A percentile compares a stretch with the other conserved stretches of the same genome.
Conservation (phyloP, 139 green algal genomes). For the Chlorella sp. region DNA sequence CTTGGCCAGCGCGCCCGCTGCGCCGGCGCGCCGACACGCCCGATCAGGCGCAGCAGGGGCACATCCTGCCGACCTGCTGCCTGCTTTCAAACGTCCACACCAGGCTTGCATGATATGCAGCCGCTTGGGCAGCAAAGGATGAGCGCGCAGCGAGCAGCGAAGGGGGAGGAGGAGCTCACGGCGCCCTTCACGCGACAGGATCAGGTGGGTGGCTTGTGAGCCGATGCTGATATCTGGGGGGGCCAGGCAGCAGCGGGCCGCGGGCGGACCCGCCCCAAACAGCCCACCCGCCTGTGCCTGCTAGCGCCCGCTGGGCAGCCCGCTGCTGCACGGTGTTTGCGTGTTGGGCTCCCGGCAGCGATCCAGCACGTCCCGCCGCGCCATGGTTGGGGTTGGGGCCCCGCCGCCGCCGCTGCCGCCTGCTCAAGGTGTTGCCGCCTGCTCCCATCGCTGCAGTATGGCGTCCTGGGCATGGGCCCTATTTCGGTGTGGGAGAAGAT, state of each 20-base stretch:
- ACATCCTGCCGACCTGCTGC: too few relatives aligned
- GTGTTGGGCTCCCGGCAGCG: too few relatives aligned
- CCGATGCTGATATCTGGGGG: too few relatives aligned
- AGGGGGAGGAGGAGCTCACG: not conserved
- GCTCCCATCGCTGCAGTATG: slow-evolving; percentile 15
- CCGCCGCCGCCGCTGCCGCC: not conserved
- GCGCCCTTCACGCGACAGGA: slow-evolving; percentile 14
- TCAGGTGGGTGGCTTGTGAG: not conserved
- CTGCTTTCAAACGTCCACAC: too few relatives aligned
- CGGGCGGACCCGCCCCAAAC: too few relatives aligned
- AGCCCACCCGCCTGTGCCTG: too few relatives aligned
- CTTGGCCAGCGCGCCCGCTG: too few relatives aligned
- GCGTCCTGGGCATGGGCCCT: slow-evolving; percentile 31
- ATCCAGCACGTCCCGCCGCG: not conserved
- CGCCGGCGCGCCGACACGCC: too few relatives aligned
- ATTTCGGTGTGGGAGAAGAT: slow-evolving; percentile 26
- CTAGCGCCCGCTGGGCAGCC: too few relatives aligned
- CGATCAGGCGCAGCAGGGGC: too few relatives aligned
- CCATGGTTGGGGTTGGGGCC: not conserved
- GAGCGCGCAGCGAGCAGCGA: not conserved
- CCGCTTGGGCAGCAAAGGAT: not conserved
- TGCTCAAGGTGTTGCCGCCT: not conserved
- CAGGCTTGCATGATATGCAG: not conserved
- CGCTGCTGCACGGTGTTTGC: too few relatives aligned
- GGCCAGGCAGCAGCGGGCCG: too few relatives aligned